phyloP scores from a whole-genome alignment of 192 early-diverging fungal species.

The Paraglomus brasilianum region DNA sequence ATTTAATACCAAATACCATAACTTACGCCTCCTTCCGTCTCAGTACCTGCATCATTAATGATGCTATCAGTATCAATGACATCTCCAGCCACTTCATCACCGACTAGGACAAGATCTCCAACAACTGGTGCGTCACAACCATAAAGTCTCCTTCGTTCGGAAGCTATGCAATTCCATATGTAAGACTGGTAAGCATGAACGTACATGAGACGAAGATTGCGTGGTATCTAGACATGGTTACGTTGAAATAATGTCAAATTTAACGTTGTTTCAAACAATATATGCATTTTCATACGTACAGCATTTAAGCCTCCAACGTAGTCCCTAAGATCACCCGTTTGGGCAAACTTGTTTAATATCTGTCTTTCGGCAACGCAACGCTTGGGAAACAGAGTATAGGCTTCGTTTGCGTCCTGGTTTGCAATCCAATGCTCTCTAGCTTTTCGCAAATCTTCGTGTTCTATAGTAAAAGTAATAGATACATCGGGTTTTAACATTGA shows the following conservation, averaged over 20 bases:
- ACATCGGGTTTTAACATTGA: neutral
- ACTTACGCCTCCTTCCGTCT: conserved; percentile 32
- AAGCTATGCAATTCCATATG: conserved; percentile 88
- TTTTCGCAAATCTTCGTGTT: conserved; percentile 55
- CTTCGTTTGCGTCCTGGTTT: conserved; percentile 56
- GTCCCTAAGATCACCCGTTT: conserved; percentile 44
- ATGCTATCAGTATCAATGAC: conserved; percentile 22
- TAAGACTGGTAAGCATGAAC: conserved; percentile 95
- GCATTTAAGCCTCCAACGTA: conserved; percentile 62
- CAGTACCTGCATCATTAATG: conserved; percentile 36
- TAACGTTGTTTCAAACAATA: neutral
- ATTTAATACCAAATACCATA: conserved; percentile 1
- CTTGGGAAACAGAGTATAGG: conserved; percentile 66
- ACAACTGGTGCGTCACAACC: conserved; percentile 64
- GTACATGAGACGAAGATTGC: conserved; percentile 88
- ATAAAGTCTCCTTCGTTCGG: conserved; percentile 66
- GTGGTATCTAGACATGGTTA: conserved; percentile 60
- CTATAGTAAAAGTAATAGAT: conserved; percentile 39
- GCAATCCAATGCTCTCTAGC: conserved; percentile 73
- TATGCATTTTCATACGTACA: conserved; percentile 37
- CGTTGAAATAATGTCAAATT: conserved; percentile 4
- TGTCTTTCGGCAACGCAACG: conserved; percentile 69
- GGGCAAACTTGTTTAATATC: conserved; percentile 60
- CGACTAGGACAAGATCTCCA: conserved; percentile 80
- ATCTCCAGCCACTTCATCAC: conserved; percentile 28